Base-by-base conservation (phyloP, 805 yeast species). In the Kurtzmaniella cleridarum region DNA sequence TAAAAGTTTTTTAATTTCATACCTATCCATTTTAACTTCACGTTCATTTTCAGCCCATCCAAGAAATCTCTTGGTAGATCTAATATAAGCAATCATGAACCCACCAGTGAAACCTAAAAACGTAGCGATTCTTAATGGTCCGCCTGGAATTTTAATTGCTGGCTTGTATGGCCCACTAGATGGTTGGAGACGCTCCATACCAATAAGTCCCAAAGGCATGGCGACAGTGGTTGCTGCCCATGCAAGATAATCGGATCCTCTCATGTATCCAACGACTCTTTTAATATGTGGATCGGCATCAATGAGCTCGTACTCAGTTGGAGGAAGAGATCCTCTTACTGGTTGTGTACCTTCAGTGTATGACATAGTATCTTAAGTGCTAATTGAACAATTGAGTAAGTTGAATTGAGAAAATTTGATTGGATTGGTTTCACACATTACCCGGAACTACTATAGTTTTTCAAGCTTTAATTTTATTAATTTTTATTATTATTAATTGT, bases 251-350 rank as follows among this genome's bases (percentile, higher is more conserved):
- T 86, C 95, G 11, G 81, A 67, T 15, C 75, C 59, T 56, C 95
- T 74, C 64, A 85, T 76, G 64, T 81, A 87, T 33, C 78, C 64
- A 11, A 86, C 79, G 24, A 87, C 95, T 43, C 85, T 72, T 29
- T 59, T 54, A 63, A 86, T 84, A 47, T 79, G 79, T 24, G 95
- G 95, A 58, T 86, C 95, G 37, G 75, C 70, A 57, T 86, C 95
- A 51, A 86, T 87, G 39, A 69, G 53, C 52, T 69, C 74, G 48
- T 66, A 69, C 51, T 68, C 72, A 29, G 66, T 43, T 29, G 51
- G 51, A 38, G 62, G 57, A 18, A 67, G 62, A 10, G 57, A 60
- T 12, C 60, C 52, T 59, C 74, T 67, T 24, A 68, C 60, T 37
- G 74, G 74, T 47, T 62, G 57, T 49, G 63, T 59, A 36, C 51